These are phyloP conservation scores for Phyllosticta capitalensis DNA, from an alignment of 2,329 filamentous ascomycete species.

Conservation along the genomic window DNA sequence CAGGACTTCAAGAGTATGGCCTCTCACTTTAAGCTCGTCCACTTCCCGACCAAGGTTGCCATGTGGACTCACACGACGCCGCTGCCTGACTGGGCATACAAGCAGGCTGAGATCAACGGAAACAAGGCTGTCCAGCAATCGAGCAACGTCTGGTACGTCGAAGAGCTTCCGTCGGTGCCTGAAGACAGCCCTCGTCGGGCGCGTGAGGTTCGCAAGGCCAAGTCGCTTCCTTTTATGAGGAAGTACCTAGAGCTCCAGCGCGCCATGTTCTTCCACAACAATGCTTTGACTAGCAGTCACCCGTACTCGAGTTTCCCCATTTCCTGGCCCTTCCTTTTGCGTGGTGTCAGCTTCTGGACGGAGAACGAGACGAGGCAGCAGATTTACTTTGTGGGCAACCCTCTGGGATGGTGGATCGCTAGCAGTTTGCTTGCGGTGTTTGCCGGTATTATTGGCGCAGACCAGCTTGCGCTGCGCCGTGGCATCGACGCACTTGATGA, in stretches of 20 bases:
- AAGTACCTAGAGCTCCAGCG: conserved; percentile 97
- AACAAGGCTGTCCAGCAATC: conserved; percentile 89
- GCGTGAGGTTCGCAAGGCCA: conserved; percentile 70
- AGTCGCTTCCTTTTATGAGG: conserved; percentile 74
- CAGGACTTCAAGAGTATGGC: conserved; percentile 86
- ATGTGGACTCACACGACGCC: conserved; percentile 98
- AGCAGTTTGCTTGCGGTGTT: conserved; percentile 90
- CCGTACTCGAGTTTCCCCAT: conserved; percentile 92
- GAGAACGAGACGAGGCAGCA: conserved; percentile 90
- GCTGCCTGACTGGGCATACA: conserved; percentile 94
- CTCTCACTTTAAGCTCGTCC: conserved; percentile 90
- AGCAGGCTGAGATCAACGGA: conserved; percentile 97
- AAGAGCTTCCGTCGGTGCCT: conserved; percentile 76
- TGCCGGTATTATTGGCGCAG: conserved; percentile 80
- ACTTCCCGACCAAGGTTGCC: conserved; percentile 88
- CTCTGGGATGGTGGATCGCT: conserved; percentile 92
- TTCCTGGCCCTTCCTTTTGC: conserved; percentile 94
- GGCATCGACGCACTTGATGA: conserved; percentile 88
- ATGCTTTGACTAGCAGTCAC: conserved; percentile 91
- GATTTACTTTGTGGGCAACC: conserved; percentile 98
- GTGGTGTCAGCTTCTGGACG: conserved; percentile 98
- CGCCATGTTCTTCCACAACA: conserved; percentile 99
- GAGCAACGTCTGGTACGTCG: conserved; percentile 90
- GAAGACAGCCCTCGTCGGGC: conserved; percentile 62
- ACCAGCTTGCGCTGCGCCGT: conserved; percentile 86